phyloP scores from a whole-genome alignment of 192 early-diverging fungal species.

The Coemansia guatemalensis region DNA sequence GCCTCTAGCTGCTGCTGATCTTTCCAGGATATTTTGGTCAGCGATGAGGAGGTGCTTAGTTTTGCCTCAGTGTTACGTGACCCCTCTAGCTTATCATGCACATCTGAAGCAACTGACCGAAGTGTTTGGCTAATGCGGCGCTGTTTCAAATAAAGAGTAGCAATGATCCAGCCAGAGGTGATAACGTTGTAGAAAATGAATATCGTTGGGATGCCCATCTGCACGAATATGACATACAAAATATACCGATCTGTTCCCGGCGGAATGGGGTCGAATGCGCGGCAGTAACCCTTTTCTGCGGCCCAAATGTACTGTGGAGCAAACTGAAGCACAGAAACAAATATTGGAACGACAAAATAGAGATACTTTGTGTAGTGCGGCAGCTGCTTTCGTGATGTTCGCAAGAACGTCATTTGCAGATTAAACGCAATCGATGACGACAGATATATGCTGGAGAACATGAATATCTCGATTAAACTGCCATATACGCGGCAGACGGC shows the following conservation, averaged over 20 bases:
- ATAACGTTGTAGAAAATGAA: constrained; percentile 34
- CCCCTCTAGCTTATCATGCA: constrained; percentile 7
- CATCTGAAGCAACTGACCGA: constrained; percentile 5
- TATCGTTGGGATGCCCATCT: constrained; percentile 18
- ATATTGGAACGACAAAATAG: constrained; percentile 27
- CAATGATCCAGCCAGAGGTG: constrained; percentile 14
- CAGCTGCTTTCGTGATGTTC: constrained; percentile 12
- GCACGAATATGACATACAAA: constrained; percentile 11
- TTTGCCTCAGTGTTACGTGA: neutral
- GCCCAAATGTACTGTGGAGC: constrained; percentile 20
- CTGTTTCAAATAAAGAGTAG: constrained; percentile 28
- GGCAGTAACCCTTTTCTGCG: constrained; percentile 13
- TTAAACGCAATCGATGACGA: constrained; percentile 42
- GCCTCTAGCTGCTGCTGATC: constrained; percentile 25
- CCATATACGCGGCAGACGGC: neutral
- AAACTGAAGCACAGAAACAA: constrained; percentile 12
- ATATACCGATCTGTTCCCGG: constrained; percentile 19
- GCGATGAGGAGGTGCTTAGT: neutral
- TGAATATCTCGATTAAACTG: constrained; percentile 23
- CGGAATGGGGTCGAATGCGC: constrained; percentile 13
- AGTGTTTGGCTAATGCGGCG: constrained; percentile 16
- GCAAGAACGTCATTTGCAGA: constrained; percentile 33
- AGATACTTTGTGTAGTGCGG: constrained; percentile 35
- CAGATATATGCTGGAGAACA: constrained; percentile 23
- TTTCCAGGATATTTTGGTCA: constrained; percentile 3